Conservation (phyloP, 768 basidiomycete genomes). For the Tephrocybe sp. region DNA sequence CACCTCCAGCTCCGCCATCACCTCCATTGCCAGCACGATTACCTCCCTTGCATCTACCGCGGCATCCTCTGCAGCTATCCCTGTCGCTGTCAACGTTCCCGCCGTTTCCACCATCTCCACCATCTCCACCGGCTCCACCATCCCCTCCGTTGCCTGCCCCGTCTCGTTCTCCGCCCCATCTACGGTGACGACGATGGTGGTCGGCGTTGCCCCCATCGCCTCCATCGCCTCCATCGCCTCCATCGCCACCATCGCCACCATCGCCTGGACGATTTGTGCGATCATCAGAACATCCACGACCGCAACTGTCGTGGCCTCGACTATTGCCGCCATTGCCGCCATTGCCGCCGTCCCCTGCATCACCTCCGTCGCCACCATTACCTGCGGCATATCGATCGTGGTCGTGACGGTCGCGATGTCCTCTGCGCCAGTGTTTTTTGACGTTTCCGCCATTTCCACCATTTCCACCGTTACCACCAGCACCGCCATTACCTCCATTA, state of each 20-base stretch:
- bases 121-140: not conserved
- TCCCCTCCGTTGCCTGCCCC: not conserved
- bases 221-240: not conserved
- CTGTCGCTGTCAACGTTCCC: not conserved
- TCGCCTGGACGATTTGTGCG: not conserved
- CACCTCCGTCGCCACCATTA: not conserved
- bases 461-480: slow-evolving; percentile 2
- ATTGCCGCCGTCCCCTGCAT: not conserved
- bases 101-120: slow-evolving; percentile 1
- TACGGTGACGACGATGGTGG: too few species aligned
- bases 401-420: not conserved
- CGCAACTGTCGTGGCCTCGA: too few species aligned
- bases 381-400: not conserved
- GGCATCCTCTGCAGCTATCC: too few species aligned
- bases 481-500: slow-evolving; percentile 4
- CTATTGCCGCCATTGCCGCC: not conserved
- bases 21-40: too few species aligned
- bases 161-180: not conserved
- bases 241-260: not conserved
- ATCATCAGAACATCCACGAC: too few species aligned
- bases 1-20: too few species aligned
- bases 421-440: not conserved
- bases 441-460: slow-evolving; percentile 4
- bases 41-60: too few species aligned
- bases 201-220: slow-evolving; percentile 1